phyloP scores from a whole-genome alignment of 306 rosid genomes.

The Lathyrus aphaca region DNA sequence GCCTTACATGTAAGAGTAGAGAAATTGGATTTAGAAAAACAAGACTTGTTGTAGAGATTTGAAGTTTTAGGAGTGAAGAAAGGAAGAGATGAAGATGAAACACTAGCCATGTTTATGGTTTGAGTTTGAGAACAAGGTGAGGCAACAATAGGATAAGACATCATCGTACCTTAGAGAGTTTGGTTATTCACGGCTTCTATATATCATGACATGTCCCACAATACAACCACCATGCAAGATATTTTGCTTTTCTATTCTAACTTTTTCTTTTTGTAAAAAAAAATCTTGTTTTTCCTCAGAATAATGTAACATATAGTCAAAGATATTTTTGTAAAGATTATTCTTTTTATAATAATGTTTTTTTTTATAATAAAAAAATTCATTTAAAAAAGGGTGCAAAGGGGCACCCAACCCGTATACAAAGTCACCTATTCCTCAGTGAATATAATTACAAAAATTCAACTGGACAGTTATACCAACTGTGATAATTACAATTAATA shows the following conservation, averaged over 20 bases:
- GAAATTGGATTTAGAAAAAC: constrained; percentile 5
- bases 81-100: constrained; percentile 40
- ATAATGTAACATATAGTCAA: background rate
- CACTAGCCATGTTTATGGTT: constrained; percentile 40
- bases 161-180: constrained; percentile 16
- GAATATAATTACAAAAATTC: too few species aligned
- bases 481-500: too few species aligned
- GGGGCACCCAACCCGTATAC: too few species aligned
- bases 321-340: constrained; percentile 6
- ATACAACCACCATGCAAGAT: constrained; percentile 33
- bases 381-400: too few species aligned
- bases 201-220: background rate
- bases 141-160: constrained; percentile 42
- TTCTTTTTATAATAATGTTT: too few species aligned
- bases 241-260: constrained; percentile 31
- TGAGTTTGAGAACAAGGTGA: constrained; percentile 35
- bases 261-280: background rate
- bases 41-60: constrained; percentile 21
- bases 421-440: too few species aligned
- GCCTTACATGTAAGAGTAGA: constrained; percentile 52
- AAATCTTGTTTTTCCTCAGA: background rate
- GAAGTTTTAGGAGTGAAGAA: constrained; percentile 3
- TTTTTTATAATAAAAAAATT: too few species aligned
- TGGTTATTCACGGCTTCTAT: background rate
- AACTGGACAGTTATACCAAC: too few species aligned